These are phyloP conservation scores for Calonectria pseudoreteaudii DNA, from an alignment of 2,329 filamentous ascomycete species.

Conservation along the genomic window DNA sequence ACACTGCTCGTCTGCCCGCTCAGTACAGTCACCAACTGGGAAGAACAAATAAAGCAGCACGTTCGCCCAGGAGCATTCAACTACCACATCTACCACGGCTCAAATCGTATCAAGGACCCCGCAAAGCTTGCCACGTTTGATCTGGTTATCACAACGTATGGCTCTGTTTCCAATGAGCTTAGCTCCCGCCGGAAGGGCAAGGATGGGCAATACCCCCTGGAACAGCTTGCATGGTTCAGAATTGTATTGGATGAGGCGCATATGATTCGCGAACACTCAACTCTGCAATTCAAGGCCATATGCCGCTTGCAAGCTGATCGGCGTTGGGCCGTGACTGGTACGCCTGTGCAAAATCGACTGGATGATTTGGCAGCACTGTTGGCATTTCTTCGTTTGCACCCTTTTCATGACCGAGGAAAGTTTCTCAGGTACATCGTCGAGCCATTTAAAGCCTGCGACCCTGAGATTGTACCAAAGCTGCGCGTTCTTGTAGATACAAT, in stretches of 20 bases:
- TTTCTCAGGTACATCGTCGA: slow-evolving; percentile 85
- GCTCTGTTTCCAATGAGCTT: slow-evolving; percentile 85
- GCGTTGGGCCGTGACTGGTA: slow-evolving; percentile 97
- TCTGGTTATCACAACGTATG: slow-evolving; percentile 92
- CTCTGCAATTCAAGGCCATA: slow-evolving; percentile 86
- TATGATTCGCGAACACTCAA: slow-evolving; percentile 87
- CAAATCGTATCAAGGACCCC: slow-evolving; percentile 77
- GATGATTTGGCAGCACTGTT: slow-evolving; percentile 91
- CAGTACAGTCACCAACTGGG: slow-evolving; percentile 94
- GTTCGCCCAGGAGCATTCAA: slow-evolving; percentile 72
- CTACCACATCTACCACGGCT: slow-evolving; percentile 89
- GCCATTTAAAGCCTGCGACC: slow-evolving; percentile 89
- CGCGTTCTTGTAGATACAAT: slow-evolving; percentile 94
- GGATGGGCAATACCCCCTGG: slow-evolving; percentile 72
- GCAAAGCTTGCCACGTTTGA: slow-evolving; percentile 79
- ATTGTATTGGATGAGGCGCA: slow-evolving; percentile 96
- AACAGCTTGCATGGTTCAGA: slow-evolving; percentile 89
- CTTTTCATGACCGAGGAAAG: slow-evolving; percentile 81
- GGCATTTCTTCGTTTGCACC: slow-evolving; percentile 84
- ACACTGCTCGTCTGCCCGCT: slow-evolving; percentile 91
- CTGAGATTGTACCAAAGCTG: slow-evolving; percentile 85
- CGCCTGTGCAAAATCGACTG: slow-evolving; percentile 92
- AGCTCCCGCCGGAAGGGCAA: slow-evolving; percentile 72
- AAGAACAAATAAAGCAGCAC: slow-evolving; percentile 89
- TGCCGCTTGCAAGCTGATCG: slow-evolving; percentile 82